Percentiles rank a stretch among this genome's conserved stretches.
Evolutionary conservation across 73 alveolate genomes (phyloP).

Genomic region (Paramecium pentaurelia): DNA sequence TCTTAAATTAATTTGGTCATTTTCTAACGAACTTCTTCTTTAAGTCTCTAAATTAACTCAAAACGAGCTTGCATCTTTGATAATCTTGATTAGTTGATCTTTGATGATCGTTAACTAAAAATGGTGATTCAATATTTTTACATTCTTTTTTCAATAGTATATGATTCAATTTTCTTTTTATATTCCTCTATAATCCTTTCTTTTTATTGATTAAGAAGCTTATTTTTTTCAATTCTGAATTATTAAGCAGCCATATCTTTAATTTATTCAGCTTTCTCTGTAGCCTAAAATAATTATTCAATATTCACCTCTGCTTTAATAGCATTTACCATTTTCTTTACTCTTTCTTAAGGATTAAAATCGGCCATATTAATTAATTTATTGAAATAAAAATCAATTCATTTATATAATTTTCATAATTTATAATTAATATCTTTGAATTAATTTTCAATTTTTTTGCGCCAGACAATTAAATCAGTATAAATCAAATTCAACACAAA

Average conservation of each 20-base stretch:
- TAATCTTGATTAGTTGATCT: slow-evolving; percentile 67
- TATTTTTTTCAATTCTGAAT: slow-evolving; percentile 52
- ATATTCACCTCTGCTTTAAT: slow-evolving; percentile 45
- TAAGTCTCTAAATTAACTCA: slow-evolving; percentile 67
- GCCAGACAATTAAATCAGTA: neutral
- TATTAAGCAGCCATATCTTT: slow-evolving; percentile 57
- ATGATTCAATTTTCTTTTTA: slow-evolving; percentile 44
- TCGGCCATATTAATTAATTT: slow-evolving; percentile 43
- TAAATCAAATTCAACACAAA: neutral
- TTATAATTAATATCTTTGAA: neutral
- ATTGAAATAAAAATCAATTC: neutral
- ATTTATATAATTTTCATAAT: neutral
- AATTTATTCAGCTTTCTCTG: slow-evolving; percentile 55
- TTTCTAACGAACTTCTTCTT: slow-evolving; percentile 60
- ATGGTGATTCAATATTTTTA: neutral
- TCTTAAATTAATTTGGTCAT: slow-evolving; percentile 53
- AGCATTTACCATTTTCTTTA: slow-evolving; percentile 54
- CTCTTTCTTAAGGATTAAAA: slow-evolving; percentile 58
- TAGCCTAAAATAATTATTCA: neutral
- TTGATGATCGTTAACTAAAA: slow-evolving; percentile 70
- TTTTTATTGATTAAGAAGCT: slow-evolving; percentile 43
- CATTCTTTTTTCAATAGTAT: slow-evolving; percentile 49
- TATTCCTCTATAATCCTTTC: slow-evolving; percentile 56
- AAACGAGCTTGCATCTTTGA: slow-evolving; percentile 74
- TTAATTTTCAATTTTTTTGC: neutral